phyloP scores from a whole-genome alignment of 352 stramenopile genomes.

The Phytophthora boehmeriae region DNA sequence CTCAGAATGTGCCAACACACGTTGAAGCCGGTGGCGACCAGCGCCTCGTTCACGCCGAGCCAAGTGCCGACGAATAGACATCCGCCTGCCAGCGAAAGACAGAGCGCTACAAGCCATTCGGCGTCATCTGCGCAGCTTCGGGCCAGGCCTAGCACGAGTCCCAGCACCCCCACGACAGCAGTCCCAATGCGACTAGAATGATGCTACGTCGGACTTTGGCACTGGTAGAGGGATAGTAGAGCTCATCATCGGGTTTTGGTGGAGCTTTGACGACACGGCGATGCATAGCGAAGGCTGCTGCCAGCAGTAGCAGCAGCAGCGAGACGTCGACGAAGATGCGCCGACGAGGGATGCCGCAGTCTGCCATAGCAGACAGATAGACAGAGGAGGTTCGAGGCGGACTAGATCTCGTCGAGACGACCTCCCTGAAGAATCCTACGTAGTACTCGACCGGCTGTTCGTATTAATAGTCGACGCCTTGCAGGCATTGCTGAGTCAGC shows the following conservation, averaged over 20 bases:
- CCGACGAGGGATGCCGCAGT: conserved; percentile 17
- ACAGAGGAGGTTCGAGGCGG: no score
- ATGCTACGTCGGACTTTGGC: conserved; percentile 14
- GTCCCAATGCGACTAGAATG: conserved; percentile 1
- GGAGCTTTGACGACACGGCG: conserved; percentile 2
- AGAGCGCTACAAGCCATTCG: conserved; percentile 27
- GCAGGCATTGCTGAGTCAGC: no score
- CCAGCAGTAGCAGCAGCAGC: conserved; percentile 17
- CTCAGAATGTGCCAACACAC: conserved; percentile 17
- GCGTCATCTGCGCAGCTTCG: conserved; percentile 2
- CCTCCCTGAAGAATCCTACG: no score
- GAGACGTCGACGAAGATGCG: conserved; percentile 27
- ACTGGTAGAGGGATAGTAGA: conserved; percentile 14
- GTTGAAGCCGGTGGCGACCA: conserved; percentile 22
- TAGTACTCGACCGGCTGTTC: no score
- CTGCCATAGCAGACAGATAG: conserved; percentile 4
- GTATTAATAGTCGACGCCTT: no score
- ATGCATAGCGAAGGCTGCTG: conserved; percentile 15
- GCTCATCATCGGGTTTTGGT: conserved; percentile 8
- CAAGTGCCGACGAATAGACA: conserved; percentile 16
- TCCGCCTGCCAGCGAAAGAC: conserved; percentile 8
- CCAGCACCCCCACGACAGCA: conserved; percentile 19
- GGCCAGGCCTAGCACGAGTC: conserved; percentile 15
- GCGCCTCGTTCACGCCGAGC: conserved; percentile 16
- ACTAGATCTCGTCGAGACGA: no score